phyloP scores from a whole-genome alignment of 768 basidiomycete genomes.

The Kwoniella bestiolae region DNA sequence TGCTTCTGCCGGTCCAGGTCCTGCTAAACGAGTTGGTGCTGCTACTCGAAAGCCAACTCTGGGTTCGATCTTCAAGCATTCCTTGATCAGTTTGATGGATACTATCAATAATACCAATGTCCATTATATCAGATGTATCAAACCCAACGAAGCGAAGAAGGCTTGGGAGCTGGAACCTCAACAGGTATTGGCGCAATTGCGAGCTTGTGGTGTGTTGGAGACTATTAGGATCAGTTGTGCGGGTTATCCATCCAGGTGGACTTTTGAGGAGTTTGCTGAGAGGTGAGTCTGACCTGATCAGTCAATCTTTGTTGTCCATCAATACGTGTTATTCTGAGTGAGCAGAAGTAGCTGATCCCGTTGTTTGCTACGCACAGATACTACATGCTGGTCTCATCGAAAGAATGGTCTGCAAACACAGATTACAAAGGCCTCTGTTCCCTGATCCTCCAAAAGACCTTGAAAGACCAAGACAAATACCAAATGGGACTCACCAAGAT shows the following conservation, averaged over 20 bases:
- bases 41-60: constrained; percentile 89
- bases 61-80: constrained; percentile 97
- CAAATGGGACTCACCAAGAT: constrained; percentile 97
- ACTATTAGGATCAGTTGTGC: constrained; percentile 99
- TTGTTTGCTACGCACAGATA: constrained; percentile 65
- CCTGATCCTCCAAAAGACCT: constrained; percentile 79
- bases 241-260: constrained; percentile 97
- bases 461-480: constrained; percentile 93
- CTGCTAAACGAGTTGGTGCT: constrained; percentile 43
- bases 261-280: constrained; percentile 97
- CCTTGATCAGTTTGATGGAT: constrained; percentile 91
- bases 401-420: constrained; percentile 75
- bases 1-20: constrained; percentile 60
- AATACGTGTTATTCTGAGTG: neutral
- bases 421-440: constrained; percentile 81
- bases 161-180: constrained; percentile 97
- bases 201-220: constrained; percentile 98
- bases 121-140: constrained; percentile 99
- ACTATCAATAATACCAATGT: constrained; percentile 97
- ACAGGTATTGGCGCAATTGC: constrained; percentile 89
- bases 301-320: neutral
- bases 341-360: neutral
- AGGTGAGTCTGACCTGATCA: constrained; percentile 64
- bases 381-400: constrained; percentile 91
- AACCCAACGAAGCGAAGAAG: constrained; percentile 93